These are phyloP conservation scores for Cardamine resedifolia DNA, from an alignment of 345 rosid genomes.

Conservation along the genomic window DNA sequence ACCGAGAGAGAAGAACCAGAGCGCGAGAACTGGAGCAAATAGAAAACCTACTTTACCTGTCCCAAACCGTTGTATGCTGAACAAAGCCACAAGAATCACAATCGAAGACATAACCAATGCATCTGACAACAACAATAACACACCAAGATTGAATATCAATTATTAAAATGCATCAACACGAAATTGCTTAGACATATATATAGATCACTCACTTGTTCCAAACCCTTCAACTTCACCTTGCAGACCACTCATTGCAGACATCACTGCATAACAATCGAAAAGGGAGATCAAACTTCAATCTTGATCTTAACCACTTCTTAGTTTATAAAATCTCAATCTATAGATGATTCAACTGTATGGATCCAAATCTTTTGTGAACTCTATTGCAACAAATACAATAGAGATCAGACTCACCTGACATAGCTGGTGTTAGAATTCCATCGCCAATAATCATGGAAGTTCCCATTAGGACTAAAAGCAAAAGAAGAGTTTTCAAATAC, in stretches of 20 bases:
- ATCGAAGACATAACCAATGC: constrained; percentile 72
- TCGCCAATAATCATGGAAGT: constrained; percentile 98
- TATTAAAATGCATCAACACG: constrained; percentile 1
- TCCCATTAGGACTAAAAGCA: constrained; percentile 90
- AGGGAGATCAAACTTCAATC: not conserved
- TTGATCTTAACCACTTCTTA: not conserved
- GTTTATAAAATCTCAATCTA: not conserved
- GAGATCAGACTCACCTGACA: constrained; percentile 60
- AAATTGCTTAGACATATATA: not conserved
- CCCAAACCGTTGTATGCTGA: constrained; percentile 89
- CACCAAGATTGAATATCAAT: not conserved
- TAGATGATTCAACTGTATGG: not conserved
- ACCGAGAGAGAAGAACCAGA: constrained; percentile 93
- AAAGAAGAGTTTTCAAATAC: constrained; percentile 64
- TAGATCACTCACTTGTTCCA: constrained; percentile 64
- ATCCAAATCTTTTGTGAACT: constrained; percentile 1
- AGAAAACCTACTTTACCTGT: constrained; percentile 86
- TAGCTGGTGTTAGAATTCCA: constrained; percentile 95
- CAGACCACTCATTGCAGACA: constrained; percentile 97
- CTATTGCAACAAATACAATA: constrained; percentile 6
- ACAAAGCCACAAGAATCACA: constrained; percentile 63
- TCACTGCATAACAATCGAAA: constrained; percentile 55
- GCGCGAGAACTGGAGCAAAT: constrained; percentile 82
- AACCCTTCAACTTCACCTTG: constrained; percentile 72
- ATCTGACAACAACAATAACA: constrained; percentile 47